phyloP scores from a whole-genome alignment of 2,329 filamentous ascomycete species.

The Clonostachys rhizophaga region DNA sequence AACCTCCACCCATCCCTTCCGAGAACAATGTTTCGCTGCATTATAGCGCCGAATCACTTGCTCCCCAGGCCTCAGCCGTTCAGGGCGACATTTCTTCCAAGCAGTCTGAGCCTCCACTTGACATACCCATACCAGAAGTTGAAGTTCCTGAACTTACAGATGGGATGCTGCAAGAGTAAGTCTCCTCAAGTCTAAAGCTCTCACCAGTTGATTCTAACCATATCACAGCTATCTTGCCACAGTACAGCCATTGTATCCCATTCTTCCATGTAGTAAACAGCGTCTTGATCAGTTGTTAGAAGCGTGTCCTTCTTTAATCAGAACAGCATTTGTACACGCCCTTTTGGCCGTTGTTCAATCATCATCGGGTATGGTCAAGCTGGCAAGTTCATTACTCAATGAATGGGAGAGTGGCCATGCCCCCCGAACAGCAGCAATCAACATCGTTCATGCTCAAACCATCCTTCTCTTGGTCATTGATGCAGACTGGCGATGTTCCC shows the following conservation, averaged over 20 bases:
- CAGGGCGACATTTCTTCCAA: slow-evolving; percentile 27
- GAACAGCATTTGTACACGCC: slow-evolving; percentile 61
- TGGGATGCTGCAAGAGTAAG: slow-evolving; percentile 38
- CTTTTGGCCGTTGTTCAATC: slow-evolving; percentile 48
- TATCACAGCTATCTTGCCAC: slow-evolving; percentile 52
- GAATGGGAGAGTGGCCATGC: slow-evolving; percentile 44
- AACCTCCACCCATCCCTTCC: slow-evolving; percentile 19
- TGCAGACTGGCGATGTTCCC: slow-evolving; percentile 49
- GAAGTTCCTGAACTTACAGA: slow-evolving; percentile 34
- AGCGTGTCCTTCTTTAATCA: slow-evolving; percentile 49
- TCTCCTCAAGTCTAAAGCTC: background rate
- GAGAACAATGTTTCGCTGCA: slow-evolving; percentile 17
- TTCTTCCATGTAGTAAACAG: slow-evolving; percentile 54
- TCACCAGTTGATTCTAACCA: background rate
- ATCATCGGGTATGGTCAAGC: slow-evolving; percentile 33
- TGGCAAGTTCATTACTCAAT: slow-evolving; percentile 40
- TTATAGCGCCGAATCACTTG: slow-evolving; percentile 35
- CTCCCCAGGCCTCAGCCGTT: slow-evolving; percentile 36
- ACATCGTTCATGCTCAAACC: slow-evolving; percentile 61
- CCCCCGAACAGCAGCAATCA: slow-evolving; percentile 28
- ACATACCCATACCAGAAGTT: slow-evolving; percentile 23
- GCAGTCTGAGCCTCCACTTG: slow-evolving; percentile 23
- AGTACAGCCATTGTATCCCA: slow-evolving; percentile 63
- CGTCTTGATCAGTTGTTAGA: slow-evolving; percentile 51
- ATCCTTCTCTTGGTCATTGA: slow-evolving; percentile 63